A percentile compares a stretch with the other conserved stretches of the same genome.
Conservation (phyloP, 805 yeast species). For the Pichia membranifaciens region DNA sequence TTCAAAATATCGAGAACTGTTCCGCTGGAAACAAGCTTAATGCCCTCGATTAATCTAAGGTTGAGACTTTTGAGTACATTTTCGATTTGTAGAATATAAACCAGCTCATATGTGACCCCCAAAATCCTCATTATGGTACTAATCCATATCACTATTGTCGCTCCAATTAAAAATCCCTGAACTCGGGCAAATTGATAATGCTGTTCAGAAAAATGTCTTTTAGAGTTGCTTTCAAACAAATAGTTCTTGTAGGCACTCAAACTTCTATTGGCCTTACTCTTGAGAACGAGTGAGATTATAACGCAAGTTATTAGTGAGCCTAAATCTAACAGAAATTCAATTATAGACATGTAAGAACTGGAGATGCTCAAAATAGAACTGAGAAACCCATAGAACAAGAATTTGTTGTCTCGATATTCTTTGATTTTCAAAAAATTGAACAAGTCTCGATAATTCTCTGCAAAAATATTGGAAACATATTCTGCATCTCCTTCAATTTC, state of each 20-base stretch:
- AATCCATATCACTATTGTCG: not conserved
- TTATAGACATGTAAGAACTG: slow-evolving; percentile 1
- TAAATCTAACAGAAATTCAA: slow-evolving; percentile 2
- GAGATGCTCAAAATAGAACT: slow-evolving; percentile 4
- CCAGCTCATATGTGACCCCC: slow-evolving; percentile 3
- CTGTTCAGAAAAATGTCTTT: not conserved
- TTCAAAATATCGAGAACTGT: slow-evolving; percentile 12
- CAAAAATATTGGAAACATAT: slow-evolving; percentile 37
- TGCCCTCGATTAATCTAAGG: slow-evolving; percentile 5
- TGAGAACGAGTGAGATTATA: slow-evolving; percentile 4
- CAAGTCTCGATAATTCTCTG: slow-evolving; percentile 34
- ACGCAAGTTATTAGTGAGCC: not conserved
- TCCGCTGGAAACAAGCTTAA: slow-evolving; percentile 16
- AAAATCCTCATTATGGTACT: slow-evolving; percentile 1
- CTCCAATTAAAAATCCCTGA: not conserved
- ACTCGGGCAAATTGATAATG: not conserved
- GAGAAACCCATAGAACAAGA: not conserved
- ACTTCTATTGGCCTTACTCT: slow-evolving; percentile 4
- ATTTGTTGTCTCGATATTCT: not conserved
- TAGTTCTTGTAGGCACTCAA: not conserved
- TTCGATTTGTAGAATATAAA: slow-evolving; percentile 4
- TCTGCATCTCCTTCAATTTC: slow-evolving; percentile 33
- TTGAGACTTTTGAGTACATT: slow-evolving; percentile 14
- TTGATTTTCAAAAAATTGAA: slow-evolving; percentile 13
- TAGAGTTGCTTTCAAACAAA: not conserved